These are phyloP conservation scores for Pichia sp. DNA, from an alignment of 1,139 yeast species.

Conservation along the genomic window DNA sequence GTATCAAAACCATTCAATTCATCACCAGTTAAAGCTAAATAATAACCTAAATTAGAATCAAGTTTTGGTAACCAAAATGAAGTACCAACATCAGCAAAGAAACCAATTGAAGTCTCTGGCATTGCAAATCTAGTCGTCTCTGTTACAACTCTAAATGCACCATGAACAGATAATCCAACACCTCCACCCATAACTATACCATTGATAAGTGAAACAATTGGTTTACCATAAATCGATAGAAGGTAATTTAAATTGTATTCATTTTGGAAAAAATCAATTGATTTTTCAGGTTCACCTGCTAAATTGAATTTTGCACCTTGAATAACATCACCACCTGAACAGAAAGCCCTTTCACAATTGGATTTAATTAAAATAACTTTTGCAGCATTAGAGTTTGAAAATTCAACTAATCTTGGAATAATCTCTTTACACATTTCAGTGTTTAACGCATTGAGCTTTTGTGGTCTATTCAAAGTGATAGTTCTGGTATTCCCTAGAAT, in stretches of 20 bases:
- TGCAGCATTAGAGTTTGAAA: slow-evolving; percentile 59
- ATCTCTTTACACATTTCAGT: slow-evolving; percentile 71
- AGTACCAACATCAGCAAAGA: slow-evolving; percentile 94
- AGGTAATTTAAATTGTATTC: slow-evolving; percentile 81
- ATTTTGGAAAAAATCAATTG: slow-evolving; percentile 61
- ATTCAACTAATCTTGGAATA: slow-evolving; percentile 68
- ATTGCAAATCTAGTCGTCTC: slow-evolving; percentile 87
- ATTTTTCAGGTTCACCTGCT: slow-evolving; percentile 42
- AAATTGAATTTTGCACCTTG: slow-evolving; percentile 53
- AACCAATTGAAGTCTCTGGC: slow-evolving; percentile 98
- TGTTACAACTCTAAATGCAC: slow-evolving; percentile 90
- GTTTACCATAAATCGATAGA: slow-evolving; percentile 76
- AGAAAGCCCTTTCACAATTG: slow-evolving; percentile 54
- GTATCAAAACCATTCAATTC: slow-evolving; percentile 71
- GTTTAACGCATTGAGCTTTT: slow-evolving; percentile 80
- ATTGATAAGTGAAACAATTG: slow-evolving; percentile 75
- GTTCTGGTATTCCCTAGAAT: slow-evolving; percentile 64
- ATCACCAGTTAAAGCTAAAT: slow-evolving; percentile 81
- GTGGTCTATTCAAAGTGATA: slow-evolving; percentile 69
- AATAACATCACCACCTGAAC: slow-evolving; percentile 95
- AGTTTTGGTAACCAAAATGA: slow-evolving; percentile 80
- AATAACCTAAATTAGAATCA: slow-evolving; percentile 78
- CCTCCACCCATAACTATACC: slow-evolving; percentile 99
- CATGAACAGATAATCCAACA: slow-evolving; percentile 84
- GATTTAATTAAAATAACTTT: slow-evolving; percentile 66